phyloP scores from a whole-genome alignment of 176 grass and related monocot genomes.

The Aegilops tauschii region DNA sequence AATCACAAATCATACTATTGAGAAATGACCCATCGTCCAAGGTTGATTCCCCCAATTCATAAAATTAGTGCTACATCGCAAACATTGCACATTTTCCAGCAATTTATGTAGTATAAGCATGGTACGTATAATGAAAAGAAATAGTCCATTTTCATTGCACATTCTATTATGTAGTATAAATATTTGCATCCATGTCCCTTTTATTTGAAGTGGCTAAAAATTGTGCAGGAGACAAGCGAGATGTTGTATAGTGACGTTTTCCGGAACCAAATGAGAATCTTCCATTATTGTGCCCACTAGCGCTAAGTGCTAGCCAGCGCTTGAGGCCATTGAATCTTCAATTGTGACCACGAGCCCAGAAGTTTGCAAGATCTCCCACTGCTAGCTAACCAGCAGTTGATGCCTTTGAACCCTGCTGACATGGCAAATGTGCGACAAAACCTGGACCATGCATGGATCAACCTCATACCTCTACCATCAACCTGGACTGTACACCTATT shows the following conservation, averaged over 20 bases:
- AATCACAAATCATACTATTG: too few species aligned
- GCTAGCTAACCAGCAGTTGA: neutral
- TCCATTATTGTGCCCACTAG: neutral
- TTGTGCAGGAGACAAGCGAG: neutral
- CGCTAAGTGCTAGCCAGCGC: neutral
- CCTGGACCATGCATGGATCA: neutral
- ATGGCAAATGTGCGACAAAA: neutral
- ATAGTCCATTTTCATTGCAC: too few species aligned
- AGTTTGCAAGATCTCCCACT: neutral
- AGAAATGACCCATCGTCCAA: too few species aligned
- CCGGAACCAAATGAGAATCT: neutral
- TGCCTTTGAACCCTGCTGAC: neutral
- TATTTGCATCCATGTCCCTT: neutral
- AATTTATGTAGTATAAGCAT: neutral
- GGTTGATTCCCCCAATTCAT: too few species aligned
- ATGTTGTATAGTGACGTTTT: neutral
- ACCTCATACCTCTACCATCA: too few species aligned
- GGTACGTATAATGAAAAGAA: too few species aligned
- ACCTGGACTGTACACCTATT: too few species aligned
- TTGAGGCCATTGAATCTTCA: neutral
- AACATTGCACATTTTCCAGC: too few species aligned
- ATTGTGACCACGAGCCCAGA: neutral
- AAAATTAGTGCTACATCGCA: too few species aligned
- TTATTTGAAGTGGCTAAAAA: neutral
- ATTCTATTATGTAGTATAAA: neutral